Evolutionary conservation across 352 stramenopile genomes (phyloP).

Genomic region (Globisporangium lucens): DNA sequence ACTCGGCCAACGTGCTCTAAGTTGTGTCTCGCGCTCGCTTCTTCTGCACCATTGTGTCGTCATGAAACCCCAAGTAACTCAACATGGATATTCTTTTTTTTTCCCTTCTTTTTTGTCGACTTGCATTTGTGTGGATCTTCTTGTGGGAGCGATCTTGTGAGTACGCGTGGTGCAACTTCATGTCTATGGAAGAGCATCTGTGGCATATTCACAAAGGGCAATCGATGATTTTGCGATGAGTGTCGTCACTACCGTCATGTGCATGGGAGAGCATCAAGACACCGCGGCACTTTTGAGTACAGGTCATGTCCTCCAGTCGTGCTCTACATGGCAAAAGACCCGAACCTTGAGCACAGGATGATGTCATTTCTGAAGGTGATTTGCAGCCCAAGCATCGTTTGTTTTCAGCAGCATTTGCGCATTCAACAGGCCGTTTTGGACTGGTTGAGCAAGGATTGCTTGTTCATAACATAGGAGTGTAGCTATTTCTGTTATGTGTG

Average conservation of each 20-base stretch:
- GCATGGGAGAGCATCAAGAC: neutral
- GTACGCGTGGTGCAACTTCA: neutral
- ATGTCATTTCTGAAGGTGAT: slow-evolving; percentile 2
- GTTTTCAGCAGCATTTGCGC: neutral
- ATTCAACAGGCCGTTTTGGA: neutral
- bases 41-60: slow-evolving; percentile 10
- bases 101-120: neutral
- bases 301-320: neutral
- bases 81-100: slow-evolving; percentile 14
- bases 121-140: neutral
- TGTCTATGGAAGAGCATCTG: neutral
- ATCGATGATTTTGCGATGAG: neutral
- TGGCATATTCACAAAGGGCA: neutral
- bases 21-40: slow-evolving; percentile 3
- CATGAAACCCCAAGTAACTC: slow-evolving; percentile 12
- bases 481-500: slow-evolving; percentile 2
- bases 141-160: neutral
- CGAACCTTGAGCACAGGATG: neutral
- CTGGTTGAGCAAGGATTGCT: neutral
- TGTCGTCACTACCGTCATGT: neutral
- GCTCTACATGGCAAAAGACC: neutral
- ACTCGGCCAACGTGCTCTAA: slow-evolving; percentile 73
- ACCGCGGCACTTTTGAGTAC: neutral
- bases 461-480: neutral
- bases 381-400: neutral